Conservation (phyloP, 75 land plant genomes). For the Pinus albicaulis region DNA sequence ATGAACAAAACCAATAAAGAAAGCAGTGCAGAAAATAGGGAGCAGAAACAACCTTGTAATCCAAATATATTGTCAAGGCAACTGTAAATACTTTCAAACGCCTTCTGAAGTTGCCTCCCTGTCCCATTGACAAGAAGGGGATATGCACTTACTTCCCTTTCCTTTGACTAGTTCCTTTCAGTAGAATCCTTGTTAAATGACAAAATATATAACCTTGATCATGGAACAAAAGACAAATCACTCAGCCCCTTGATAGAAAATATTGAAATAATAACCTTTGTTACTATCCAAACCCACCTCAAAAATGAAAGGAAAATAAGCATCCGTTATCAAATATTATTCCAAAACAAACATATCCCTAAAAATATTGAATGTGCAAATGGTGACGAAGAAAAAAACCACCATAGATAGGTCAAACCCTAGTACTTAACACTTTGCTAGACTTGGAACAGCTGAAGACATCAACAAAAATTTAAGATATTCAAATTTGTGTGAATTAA, state of each 20-base stretch:
- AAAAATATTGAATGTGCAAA: not conserved
- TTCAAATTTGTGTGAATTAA: not conserved
- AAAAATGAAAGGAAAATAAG: not conserved
- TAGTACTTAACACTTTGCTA: not conserved
- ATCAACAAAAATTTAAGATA: conserved; percentile 3
- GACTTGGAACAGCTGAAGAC: not conserved
- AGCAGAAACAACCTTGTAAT: conserved; percentile 63
- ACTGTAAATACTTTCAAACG: conserved; percentile 73
- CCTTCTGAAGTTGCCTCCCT: conserved; percentile 63
- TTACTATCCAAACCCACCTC: not conserved
- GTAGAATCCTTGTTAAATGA: not conserved
- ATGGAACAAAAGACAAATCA: not conserved
- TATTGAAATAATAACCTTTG: not conserved
- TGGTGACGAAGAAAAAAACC: not conserved
- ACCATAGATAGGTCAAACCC: not conserved
- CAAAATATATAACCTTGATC: not conserved
- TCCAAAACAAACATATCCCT: not conserved
- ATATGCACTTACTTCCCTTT: not conserved
- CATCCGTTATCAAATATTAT: not conserved
- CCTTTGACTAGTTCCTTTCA: not conserved
- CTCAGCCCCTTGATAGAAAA: not conserved
- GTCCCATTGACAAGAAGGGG: conserved; percentile 55
- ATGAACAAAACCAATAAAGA: not conserved
- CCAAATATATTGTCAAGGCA: conserved; percentile 74
- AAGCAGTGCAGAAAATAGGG: not conserved